Evolutionary conservation across 169 alveolate species (phyloP).

Genomic region (Besnoitia besnoiti): DNA sequence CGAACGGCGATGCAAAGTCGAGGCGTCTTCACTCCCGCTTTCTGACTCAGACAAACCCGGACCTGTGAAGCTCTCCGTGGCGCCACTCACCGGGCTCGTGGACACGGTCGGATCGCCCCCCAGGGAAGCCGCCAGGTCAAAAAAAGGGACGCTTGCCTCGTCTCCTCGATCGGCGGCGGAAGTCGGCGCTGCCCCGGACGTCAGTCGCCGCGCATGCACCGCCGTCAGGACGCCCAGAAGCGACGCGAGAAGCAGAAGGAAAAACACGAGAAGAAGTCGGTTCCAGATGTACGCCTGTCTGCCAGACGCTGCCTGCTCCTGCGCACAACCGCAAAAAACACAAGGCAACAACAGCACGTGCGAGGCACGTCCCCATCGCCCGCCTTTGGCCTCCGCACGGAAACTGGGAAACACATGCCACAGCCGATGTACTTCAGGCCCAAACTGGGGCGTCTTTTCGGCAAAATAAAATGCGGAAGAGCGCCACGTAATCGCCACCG

Average conservation of each 20-base stretch:
- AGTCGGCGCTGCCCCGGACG: neutral
- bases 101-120: neutral
- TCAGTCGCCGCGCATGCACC: slow-evolving; percentile 2
- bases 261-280: neutral
- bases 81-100: neutral
- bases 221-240: neutral
- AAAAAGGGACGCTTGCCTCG: neutral
- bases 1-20: too few relatives aligned
- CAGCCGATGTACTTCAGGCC: too few relatives aligned
- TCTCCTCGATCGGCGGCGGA: neutral
- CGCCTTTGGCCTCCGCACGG: neutral
- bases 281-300: neutral
- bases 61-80: neutral
- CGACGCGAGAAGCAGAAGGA: neutral
- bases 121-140: neutral
- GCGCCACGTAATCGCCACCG: too few relatives aligned
- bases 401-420: too few relatives aligned
- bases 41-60: neutral
- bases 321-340: neutral
- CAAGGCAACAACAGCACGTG: neutral
- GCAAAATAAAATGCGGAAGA: too few relatives aligned
- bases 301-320: neutral
- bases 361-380: neutral
- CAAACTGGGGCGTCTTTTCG: too few relatives aligned
- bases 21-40: too few relatives aligned